Percentiles rank a stretch among this genome's conserved stretches.
These are phyloP conservation scores for Aurinia saxatilis DNA, from an alignment of 345 rosid species.

Conservation along the genomic window DNA sequence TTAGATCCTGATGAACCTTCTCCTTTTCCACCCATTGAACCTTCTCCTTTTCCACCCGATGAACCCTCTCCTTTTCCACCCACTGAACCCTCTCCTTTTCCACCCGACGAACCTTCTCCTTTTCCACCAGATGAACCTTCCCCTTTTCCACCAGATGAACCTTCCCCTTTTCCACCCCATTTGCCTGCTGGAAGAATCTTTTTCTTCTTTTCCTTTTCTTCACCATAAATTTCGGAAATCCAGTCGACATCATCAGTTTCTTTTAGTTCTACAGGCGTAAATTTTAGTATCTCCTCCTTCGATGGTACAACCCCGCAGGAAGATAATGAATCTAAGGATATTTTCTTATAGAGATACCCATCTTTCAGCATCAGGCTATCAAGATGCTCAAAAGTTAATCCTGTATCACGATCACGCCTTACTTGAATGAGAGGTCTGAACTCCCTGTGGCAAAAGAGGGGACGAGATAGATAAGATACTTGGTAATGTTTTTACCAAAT, in stretches of 20 bases:
- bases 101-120: conserved; percentile 52
- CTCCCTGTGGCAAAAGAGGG: conserved; percentile 44
- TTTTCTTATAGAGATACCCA: conserved; percentile 76
- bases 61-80: conserved; percentile 51
- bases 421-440: conserved; percentile 75
- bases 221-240: conserved; percentile 88
- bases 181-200: conserved; percentile 33
- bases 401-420: conserved; percentile 87
- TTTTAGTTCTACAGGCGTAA: conserved; percentile 50
- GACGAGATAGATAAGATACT: conserved; percentile 1
- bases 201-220: conserved; percentile 56
- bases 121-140: conserved; percentile 20
- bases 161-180: conserved; percentile 10
- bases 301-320: conserved; percentile 64
- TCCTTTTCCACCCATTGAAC: conserved; percentile 35
- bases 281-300: conserved; percentile 77
- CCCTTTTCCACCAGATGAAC: too few relatives aligned
- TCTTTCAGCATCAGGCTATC: conserved; percentile 87
- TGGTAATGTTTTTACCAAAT: background rate
- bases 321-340: conserved; percentile 65
- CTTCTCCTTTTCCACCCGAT: conserved; percentile 48
- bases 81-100: conserved; percentile 40
- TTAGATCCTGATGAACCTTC: conserved; percentile 51
- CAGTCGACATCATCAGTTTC: conserved; percentile 70
- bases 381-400: conserved; percentile 54